Base-by-base conservation (phyloP, 2,329 filamentous ascomycete species). In the Aspergillus sp. region DNA sequence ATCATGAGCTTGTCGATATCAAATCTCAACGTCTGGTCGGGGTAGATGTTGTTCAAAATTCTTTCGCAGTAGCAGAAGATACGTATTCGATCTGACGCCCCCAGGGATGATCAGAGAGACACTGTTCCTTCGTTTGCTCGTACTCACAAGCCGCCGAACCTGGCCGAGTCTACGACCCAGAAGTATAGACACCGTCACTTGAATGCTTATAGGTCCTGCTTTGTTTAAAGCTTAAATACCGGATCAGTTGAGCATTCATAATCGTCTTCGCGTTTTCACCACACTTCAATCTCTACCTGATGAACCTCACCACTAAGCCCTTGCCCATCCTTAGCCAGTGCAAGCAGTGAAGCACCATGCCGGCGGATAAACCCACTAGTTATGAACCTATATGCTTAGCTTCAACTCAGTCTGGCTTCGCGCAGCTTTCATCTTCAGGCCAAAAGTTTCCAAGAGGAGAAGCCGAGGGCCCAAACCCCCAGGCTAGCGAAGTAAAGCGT, bases 341-440 rank as follows among this genome's bases (percentile, higher is more conserved):
- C 19, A 17, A 40, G 37, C 13, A 12, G 12, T 19, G 17, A 13
- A 34, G 20, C 49, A 52, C 30, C 20, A 66, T 68, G 64, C 22
- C n/a, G 19, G 50, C 58, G 24, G 46, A 54, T 3, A 45, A 45
- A 13, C 7, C 20, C 22, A 46, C 50, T 5, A 34, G 45, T 9
- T 59, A 39, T 57, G 47, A 59, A 47, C 68, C 68, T 20, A 53
- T 66, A 30, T 72, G 69, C 41, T 64, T 72, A 53, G 70, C 70
- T 54, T 70, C 69, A 19, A 69, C 64, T 37, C 15, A 33, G 11
- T 13, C 37, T 19, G 5, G 30, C n/a, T 3, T 5, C 17, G 19
- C 39, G 11, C 24, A 27, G 13, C 8, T 20, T 22, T 34, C n/a
- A 3, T n/a, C 12, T 17, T 30, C 27, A 27, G n/a, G 24, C 7